Evolutionary conservation across 1,284 basidiomycete species (phyloP).

Genomic region (Pterulicium gracile): DNA sequence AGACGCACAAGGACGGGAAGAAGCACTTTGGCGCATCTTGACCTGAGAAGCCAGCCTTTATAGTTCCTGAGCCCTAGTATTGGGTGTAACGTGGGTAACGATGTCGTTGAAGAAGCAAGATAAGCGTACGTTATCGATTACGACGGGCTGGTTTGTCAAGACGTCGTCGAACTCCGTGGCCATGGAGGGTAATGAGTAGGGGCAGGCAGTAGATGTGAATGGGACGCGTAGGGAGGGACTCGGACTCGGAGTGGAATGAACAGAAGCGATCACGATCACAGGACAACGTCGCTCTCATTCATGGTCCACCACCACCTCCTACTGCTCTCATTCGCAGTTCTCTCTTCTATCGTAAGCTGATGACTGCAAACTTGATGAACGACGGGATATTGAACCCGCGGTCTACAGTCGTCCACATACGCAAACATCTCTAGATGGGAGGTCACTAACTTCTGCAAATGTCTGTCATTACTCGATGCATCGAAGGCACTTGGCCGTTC

Average conservation of each 20-base stretch:
- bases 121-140: constrained; percentile 87
- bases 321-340: constrained; percentile 8
- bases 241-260: no score
- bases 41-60: constrained; percentile 96
- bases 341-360: constrained; percentile 11
- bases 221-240: constrained; percentile 4
- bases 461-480: constrained; percentile 25
- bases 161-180: constrained; percentile 82
- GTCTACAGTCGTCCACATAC: constrained; percentile 29
- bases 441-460: constrained; percentile 78
- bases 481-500: constrained; percentile 3
- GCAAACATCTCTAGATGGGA: constrained; percentile 65
- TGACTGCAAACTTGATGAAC: constrained; percentile 10
- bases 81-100: constrained; percentile 10
- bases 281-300: background rate
- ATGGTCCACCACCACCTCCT: background rate
- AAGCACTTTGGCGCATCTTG: constrained; percentile 98
- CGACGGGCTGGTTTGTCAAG: constrained; percentile 86
- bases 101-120: constrained; percentile 13
- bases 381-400: constrained; percentile 3
- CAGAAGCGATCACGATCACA: no score
- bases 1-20: constrained; percentile 92
- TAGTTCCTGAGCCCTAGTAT: constrained; percentile 84
- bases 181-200: constrained; percentile 28
- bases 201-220: constrained; percentile 3